Base-by-base conservation (phyloP, 2,329 filamentous ascomycete genomes). In the Phaeosphaeriaceae sp. region DNA sequence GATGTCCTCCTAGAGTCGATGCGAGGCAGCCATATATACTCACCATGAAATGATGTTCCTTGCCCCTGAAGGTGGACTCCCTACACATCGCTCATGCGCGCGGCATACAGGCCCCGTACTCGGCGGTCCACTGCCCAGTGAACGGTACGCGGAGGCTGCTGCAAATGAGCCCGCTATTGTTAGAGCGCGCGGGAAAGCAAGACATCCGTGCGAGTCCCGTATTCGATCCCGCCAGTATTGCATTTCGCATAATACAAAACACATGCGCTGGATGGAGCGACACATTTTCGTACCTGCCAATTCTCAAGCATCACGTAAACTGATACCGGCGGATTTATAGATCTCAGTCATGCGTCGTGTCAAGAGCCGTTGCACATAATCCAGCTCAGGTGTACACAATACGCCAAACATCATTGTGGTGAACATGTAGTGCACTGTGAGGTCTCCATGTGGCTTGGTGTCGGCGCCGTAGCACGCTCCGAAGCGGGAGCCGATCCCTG, bases 11-110 rank as follows among this genome's bases (percentile, higher is more conserved):
- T 25, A 48, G 53, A 48, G 40, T 31, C n/a, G 10, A 51, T 20
- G 24, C 21, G 7, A 13, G 22, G 40, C 25, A n/a, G 22, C 19
- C 45, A 60, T 64, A 66, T 66, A 67, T 63, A 42, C 44, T 42
- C 24, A 36, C 40, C 6, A 27, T 27, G 31, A 52, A 44, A 27
- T 49, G 41, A 48, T 25, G 20, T 7, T n/a, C 7, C 20, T 24
- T 49, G 51, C 63, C 61, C 63, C 63, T 66, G 63, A 66, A 33
- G 27, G 41, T 48, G 44, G 21, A n/a, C 44, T 51, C 47, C 20
- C 19, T 33, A n/a, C 53, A 41, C 25, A 36, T 36, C 9, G 31
- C 13, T 13, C 31, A 36, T 11, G 7, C 6, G 3, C 31, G 31
- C 31, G 9, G 9, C 31, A 36, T 36, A 11, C 25, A 27, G 25